Percentiles rank a stretch among this genome's conserved stretches.
phyloP scores from a whole-genome alignment of 2,329 filamentous ascomycete species.

The Exutisphaerella laricina region DNA sequence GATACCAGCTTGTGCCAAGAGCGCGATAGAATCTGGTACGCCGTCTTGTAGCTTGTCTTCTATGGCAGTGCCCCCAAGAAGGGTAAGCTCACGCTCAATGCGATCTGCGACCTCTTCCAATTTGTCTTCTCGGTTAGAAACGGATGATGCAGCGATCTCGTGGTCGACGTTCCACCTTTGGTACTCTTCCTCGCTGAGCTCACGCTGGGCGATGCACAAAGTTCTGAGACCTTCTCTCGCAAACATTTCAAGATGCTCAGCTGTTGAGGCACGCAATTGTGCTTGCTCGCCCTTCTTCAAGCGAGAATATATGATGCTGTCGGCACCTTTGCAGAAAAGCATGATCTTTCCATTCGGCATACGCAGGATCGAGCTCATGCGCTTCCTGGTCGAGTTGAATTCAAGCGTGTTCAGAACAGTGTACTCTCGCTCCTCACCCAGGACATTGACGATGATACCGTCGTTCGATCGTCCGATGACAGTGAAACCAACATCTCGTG shows the following conservation, averaged over 20 bases:
- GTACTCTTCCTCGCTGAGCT: conserved; percentile 78
- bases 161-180: conserved; percentile 78
- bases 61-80: conserved; percentile 92
- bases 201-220: conserved; percentile 82
- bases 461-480: conserved; percentile 75
- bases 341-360: conserved; percentile 90
- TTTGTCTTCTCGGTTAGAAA: conserved; percentile 86
- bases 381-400: conserved; percentile 93
- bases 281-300: conserved; percentile 78
- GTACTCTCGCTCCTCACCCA: conserved; percentile 80
- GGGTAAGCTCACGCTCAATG: conserved; percentile 82
- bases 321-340: conserved; percentile 94
- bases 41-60: conserved; percentile 96
- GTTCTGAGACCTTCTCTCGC: conserved; percentile 91
- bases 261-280: conserved; percentile 75
- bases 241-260: conserved; percentile 94
- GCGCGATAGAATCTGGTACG: conserved; percentile 88
- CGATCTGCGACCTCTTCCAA: conserved; percentile 81
- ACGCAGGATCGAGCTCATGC: conserved; percentile 94
- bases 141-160: conserved; percentile 75
- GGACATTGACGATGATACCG: conserved; percentile 76
- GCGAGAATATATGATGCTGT: conserved; percentile 93
- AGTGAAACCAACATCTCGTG: conserved; percentile 91
- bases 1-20: conserved; percentile 89
- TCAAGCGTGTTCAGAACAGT: conserved; percentile 90